Percentiles rank a stretch among this genome's conserved stretches.
Evolutionary conservation across 768 basidiomycete species (phyloP).

Genomic region (Boletus huronensis): DNA sequence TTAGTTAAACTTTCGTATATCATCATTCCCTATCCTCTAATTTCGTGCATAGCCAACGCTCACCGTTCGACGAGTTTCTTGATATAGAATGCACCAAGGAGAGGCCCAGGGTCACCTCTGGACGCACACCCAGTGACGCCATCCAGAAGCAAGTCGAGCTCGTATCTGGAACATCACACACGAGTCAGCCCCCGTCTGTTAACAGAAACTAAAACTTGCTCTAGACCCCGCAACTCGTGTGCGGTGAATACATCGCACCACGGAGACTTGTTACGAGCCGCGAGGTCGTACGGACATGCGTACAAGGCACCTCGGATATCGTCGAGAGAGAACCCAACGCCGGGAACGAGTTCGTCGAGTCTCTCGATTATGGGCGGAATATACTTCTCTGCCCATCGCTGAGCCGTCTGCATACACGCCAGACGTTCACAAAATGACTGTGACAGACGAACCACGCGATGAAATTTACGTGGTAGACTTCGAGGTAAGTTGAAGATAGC

Average conservation of each 20-base stretch:
- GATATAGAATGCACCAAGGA: slow-evolving; percentile 37
- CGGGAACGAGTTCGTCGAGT: slow-evolving; percentile 35
- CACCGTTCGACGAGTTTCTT: slow-evolving; percentile 39
- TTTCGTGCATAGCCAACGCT: not conserved
- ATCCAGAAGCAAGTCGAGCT: slow-evolving; percentile 36
- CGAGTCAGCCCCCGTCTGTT: not conserved
- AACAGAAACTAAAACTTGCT: slow-evolving; percentile 24
- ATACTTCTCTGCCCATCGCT: slow-evolving; percentile 34
- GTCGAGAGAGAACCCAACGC: slow-evolving; percentile 28
- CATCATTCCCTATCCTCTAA: not conserved
- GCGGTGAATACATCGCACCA: slow-evolving; percentile 40
- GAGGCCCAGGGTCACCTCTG: slow-evolving; percentile 29
- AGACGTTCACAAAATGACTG: not conserved
- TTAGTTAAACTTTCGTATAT: slow-evolving; percentile 30
- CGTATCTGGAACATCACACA: slow-evolving; percentile 26
- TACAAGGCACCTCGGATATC: slow-evolving; percentile 39
- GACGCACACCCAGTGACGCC: slow-evolving; percentile 32
- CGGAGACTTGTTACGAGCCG: slow-evolving; percentile 33
- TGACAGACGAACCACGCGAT: not conserved
- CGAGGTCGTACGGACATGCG: slow-evolving; percentile 41
- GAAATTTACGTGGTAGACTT: not conserved
- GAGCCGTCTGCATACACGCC: not conserved
- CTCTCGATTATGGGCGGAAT: slow-evolving; percentile 36
- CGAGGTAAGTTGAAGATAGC: not conserved
- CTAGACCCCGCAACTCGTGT: slow-evolving; percentile 34